Evolutionary conservation across 164 flowering plant genomes (phyloP), one percentile per base, ranked within the genome.

Genomic region (Buxus sempervirens): DNA sequence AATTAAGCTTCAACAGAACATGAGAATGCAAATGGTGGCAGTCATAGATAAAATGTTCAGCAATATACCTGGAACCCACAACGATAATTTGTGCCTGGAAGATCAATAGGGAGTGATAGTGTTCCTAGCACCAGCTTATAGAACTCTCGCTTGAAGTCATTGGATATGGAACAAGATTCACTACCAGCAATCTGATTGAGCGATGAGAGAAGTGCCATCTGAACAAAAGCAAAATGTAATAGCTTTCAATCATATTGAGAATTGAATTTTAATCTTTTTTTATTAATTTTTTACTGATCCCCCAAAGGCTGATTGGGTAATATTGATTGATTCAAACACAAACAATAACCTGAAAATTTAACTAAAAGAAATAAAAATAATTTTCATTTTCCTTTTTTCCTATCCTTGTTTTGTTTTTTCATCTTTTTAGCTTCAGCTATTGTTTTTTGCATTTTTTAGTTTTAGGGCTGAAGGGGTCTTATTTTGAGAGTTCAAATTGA

Each of bases 171-270:
- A 32, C 77, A 64, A 0, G 90, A 83, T 69, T 85, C 89, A 10
- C 62, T 55, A 19, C 92, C 89, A 0, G 85, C 87, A 58, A 93
- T 86, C 75, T 96, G 99, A 71, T 85, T 85, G 16, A 93, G 75
- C 0, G 98, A 82, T 9, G 96, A 91, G 3, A 88, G 74, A 58
- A 96, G 72, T 1, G 98, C 97, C 99, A 96, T 96, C 97, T 96
- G 81, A 41, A 74, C 19, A 27, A 38, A 65, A 65, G n/a, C n/a
- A 45, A 81, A 63, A 55, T 5, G 58, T 9, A 9, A 23, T 55
- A n/a, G 21, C n/a, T 55, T 4, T 55, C 6, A 55, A 23, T 55
- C 21, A 21, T 5, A n/a, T 32, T 5, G 12, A 55, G 58, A 9
- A 55, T 18, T 18, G 0, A 55, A 18, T 5, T 55, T 15, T 45